Percentiles rank a stretch among this genome's conserved stretches.
Conservation (phyloP, 2,329 filamentous ascomycete genomes). For the Xylariaceae sp. region DNA sequence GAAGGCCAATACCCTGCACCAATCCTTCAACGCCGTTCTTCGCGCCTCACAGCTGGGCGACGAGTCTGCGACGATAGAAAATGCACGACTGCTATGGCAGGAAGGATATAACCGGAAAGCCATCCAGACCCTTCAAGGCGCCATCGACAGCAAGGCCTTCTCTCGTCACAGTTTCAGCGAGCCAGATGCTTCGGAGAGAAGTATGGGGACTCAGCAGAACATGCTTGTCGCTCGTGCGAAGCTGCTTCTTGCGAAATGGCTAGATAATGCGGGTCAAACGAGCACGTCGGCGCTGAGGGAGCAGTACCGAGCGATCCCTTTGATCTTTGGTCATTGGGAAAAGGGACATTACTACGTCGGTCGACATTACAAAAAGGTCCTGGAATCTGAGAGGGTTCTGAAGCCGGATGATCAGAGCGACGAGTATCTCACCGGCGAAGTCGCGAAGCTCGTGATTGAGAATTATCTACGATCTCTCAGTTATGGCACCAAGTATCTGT, state of each 20-base stretch:
- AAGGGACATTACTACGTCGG: conserved; percentile 97
- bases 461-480: conserved; percentile 85
- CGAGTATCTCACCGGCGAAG: conserved; percentile 72
- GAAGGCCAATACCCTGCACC: conserved; percentile 75
- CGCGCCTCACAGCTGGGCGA: conserved; percentile 82
- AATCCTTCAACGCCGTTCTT: conserved; percentile 89
- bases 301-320: conserved; percentile 79
- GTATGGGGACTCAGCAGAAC: conserved; percentile 46
- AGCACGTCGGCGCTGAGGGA: conserved; percentile 72
- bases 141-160: conserved; percentile 78
- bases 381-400: conserved; percentile 80
- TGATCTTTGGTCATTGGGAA: conserved; percentile 70
- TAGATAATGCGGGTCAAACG: conserved; percentile 90
- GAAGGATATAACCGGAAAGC: conserved; percentile 92
- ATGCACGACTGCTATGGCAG: conserved; percentile 87
- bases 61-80: conserved; percentile 85
- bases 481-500: conserved; percentile 90
- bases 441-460: conserved; percentile 79
- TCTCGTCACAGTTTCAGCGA: conserved; percentile 41
- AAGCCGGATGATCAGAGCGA: conserved; percentile 72
- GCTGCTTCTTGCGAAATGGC: conserved; percentile 90
- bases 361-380: conserved; percentile 92
- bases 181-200: conserved; percentile 37
- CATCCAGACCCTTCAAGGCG: conserved; percentile 82
- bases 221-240: conserved; percentile 71